Percentiles rank a stretch among this genome's conserved stretches.
Evolutionary conservation across 192 early-diverging fungal genomes (phyloP).

Genomic region (Linnemannia elongata): DNA sequence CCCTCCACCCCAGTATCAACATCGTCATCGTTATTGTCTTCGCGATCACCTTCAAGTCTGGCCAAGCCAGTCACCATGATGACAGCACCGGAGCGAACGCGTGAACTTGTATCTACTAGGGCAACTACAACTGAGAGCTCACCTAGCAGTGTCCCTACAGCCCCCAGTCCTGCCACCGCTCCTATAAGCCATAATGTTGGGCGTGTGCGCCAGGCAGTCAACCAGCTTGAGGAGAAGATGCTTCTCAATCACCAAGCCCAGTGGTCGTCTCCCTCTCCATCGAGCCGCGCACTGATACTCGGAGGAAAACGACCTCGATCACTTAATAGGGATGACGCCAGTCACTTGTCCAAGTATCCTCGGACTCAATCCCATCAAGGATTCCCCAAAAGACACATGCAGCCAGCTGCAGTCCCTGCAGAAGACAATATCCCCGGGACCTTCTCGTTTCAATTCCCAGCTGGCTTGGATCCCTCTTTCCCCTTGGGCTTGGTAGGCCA

Average conservation of each 20-base stretch:
- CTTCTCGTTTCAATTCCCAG: not conserved
- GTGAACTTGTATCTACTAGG: not conserved
- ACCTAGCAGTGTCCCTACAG: not conserved
- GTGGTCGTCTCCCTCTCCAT: not conserved
- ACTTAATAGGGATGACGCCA: not conserved
- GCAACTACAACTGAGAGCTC: not conserved
- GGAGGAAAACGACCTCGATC: not conserved
- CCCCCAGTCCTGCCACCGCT: not conserved
- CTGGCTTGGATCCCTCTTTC: not conserved
- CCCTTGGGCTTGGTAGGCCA: not conserved
- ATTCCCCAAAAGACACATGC: not conserved
- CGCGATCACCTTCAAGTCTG: no score
- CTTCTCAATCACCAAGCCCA: not conserved
- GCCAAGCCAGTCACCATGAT: not conserved
- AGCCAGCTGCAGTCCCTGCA: not conserved
- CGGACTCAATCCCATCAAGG: not conserved
- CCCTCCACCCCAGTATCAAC: not conserved
- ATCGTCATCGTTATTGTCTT: not conserved
- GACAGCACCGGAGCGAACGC: not conserved
- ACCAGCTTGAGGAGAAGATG: not conserved
- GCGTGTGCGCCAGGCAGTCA: not conserved
- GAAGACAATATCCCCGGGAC: not conserved
- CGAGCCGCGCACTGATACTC: not conserved
- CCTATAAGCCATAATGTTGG: not conserved
- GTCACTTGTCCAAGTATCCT: not conserved